Base-by-base conservation (phyloP, 176 grass and related monocot genomes). In the Thalia dealbata region DNA sequence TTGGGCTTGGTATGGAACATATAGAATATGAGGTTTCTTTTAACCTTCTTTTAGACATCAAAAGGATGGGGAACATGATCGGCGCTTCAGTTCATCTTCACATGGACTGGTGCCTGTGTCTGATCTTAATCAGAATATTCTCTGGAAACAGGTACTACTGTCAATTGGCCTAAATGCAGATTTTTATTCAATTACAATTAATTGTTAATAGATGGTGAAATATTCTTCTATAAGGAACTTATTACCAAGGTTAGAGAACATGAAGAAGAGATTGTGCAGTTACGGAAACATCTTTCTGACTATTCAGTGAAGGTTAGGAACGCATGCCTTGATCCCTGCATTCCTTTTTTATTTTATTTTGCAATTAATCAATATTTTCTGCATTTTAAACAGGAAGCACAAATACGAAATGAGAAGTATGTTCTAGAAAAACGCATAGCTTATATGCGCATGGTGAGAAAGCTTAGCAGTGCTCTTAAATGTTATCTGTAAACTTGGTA, bases 201-300 rank as follows among this genome's bases (percentile, higher is more conserved):
- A 52, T 25, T 43, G 52, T 43, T 69, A 71, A 43, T 65, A 58
- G 38, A 67, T 48, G 13, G 51, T 58, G 62, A 25, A 64, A 10
- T 63, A 41, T 61, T 21, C 52, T 56, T 72, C 22, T 73, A 14
- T 54, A 70, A 97, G 93, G 93, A 97, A 61, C 89, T 92, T 75
- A 63, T 82, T 55, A 64, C 68, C 22, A 88, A 92, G 82, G 82
- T 88, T 13, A 92, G 86, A 79, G 87, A 91, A 29, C 76, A 71
- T 1, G 93, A 92, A 74, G 87, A 91, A 91, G 93, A 92, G 87
- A 92, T 92, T 80, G 52, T 73, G 76, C 93, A 82, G 70, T 60
- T 97, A 86, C 86, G 71, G 55, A 92, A 84, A 55, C 87, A 97
- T 88, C 85, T 92, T 38, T 65, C 81, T 81, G 87, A 91, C 41